Base-by-base conservation (phyloP, 2,329 filamentous ascomycete species). In the Hypoxylon rubiginosum region DNA sequence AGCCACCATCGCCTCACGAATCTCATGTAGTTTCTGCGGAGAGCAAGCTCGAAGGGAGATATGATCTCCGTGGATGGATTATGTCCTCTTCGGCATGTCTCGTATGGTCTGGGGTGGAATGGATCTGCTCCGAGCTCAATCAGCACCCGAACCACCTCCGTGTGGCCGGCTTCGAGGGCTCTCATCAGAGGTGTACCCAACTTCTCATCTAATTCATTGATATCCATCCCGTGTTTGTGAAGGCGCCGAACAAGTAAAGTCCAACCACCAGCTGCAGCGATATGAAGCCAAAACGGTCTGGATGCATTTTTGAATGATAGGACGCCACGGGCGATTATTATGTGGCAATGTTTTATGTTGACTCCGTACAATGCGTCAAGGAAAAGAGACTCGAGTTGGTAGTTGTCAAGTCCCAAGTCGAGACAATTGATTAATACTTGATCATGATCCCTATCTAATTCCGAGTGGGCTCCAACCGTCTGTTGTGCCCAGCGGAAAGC, bases 71-170 rank as follows among this genome's bases (percentile, higher is more conserved):
- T 58, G 1, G 49, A 24, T 7, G 21, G 7, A 6, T 49, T 50
- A n/a, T 10, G 36, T 52, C 15, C 8, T 28, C 4, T 36, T 32
- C 59, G 59, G 32, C 46, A 60, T 36, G 45, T 39, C 3, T 24
- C 17, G n/a, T 34, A 17, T 50, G 53, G 57, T 8, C 52, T 49
- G 39, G 65, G 65, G 30, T 62, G 49, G 11, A 67, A 67, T 10
- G 65, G 65, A 34, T 67, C 53, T 4, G 65, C 57, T 21, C 65
- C 65, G 21, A 64, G 54, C n/a, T 56, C 24, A 36, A 64, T 58
- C 8, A 64, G 53, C 4, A 58, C 11, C 4, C 51, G 36, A 19
- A 30, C 61, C 48, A 48, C 21, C 1, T 41, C n/a, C 6, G 1
- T 2, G 6, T 60, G 2, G 30, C 15, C 45, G 21, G 6, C n/a